phyloP scores from a whole-genome alignment of 805 yeast genomes.

The Ogataea ramenticola region DNA sequence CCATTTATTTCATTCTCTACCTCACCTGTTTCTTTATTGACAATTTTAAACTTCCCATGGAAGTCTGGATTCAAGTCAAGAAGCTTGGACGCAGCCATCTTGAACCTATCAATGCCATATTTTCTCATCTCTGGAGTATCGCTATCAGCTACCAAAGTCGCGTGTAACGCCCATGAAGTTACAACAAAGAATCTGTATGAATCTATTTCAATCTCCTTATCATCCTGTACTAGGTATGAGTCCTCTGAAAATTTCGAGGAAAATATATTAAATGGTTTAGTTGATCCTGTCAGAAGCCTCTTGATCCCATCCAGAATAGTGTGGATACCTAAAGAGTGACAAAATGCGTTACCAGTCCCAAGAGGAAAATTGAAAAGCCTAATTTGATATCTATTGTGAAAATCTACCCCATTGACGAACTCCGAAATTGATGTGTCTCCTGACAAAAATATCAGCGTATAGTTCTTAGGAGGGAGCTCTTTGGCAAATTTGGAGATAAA shows the following conservation, averaged over 20 bases:
- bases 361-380: conserved; percentile 47
- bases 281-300: conserved; percentile 23
- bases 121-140: conserved; percentile 61
- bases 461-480: conserved; percentile 15
- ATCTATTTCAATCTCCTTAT: conserved; percentile 7
- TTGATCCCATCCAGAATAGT: conserved; percentile 29
- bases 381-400: neutral
- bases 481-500: conserved; percentile 35
- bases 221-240: conserved; percentile 20
- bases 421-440: conserved; percentile 87
- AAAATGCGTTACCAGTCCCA: conserved; percentile 85
- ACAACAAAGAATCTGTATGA: conserved; percentile 47
- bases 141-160: conserved; percentile 74
- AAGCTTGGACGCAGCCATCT: conserved; percentile 56
- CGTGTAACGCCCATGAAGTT: conserved; percentile 80
- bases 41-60: conserved; percentile 29
- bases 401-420: conserved; percentile 46
- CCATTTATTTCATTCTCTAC: conserved; percentile 18
- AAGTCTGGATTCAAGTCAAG: conserved; percentile 44
- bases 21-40: conserved; percentile 4
- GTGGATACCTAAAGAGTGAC: conserved; percentile 46
- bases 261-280: conserved; percentile 37
- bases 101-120: conserved; percentile 61
- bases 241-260: conserved; percentile 34
- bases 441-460: conserved; percentile 56